phyloP scores from a whole-genome alignment of 768 basidiomycete species.

The Pisolithus tinctorius region DNA sequence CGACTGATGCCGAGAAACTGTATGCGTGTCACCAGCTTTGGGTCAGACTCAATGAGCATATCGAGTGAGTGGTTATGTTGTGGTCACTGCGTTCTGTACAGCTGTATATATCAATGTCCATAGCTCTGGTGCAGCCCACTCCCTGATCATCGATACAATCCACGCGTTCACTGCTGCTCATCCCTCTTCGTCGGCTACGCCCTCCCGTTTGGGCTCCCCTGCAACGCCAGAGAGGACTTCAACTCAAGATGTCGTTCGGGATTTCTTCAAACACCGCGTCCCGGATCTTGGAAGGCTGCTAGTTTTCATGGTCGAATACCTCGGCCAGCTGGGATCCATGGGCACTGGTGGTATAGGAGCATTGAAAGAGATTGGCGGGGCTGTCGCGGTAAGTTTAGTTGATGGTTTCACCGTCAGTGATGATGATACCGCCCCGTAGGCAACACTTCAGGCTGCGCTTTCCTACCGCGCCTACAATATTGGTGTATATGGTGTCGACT shows the following conservation, averaged over 20 bases:
- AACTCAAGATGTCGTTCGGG: conserved; percentile 72
- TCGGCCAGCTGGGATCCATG: conserved; percentile 17
- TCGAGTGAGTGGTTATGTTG: conserved; percentile 40
- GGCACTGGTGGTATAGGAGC: conserved; percentile 18
- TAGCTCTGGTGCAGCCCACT: conserved; percentile 51
- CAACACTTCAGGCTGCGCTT: conserved; percentile 62
- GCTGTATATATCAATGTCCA: conserved; percentile 1
- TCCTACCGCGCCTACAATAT: conserved; percentile 69
- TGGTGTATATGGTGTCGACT: conserved; percentile 70
- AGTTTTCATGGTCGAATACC: conserved; percentile 44
- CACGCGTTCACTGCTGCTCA: conserved; percentile 53
- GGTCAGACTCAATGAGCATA: conserved; percentile 62
- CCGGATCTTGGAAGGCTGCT: conserved; percentile 62
- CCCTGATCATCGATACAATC: conserved; percentile 66
- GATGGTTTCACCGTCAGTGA: not conserved
- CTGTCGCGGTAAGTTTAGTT: conserved; percentile 48
- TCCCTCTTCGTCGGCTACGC: conserved; percentile 6
- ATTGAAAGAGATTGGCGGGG: conserved; percentile 36
- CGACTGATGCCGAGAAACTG: conserved; percentile 81
- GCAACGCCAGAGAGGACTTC: conserved; percentile 39
- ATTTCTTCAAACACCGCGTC: conserved; percentile 74
- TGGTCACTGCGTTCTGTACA: not conserved
- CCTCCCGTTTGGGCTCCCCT: conserved; percentile 7
- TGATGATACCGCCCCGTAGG: conserved; percentile 34
- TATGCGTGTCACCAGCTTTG: conserved; percentile 78